Evolutionary conservation across 2,329 filamentous ascomycete species (phyloP), one percentile per base, ranked within the genome.

Genomic region (Colletotrichum noveboracense): DNA sequence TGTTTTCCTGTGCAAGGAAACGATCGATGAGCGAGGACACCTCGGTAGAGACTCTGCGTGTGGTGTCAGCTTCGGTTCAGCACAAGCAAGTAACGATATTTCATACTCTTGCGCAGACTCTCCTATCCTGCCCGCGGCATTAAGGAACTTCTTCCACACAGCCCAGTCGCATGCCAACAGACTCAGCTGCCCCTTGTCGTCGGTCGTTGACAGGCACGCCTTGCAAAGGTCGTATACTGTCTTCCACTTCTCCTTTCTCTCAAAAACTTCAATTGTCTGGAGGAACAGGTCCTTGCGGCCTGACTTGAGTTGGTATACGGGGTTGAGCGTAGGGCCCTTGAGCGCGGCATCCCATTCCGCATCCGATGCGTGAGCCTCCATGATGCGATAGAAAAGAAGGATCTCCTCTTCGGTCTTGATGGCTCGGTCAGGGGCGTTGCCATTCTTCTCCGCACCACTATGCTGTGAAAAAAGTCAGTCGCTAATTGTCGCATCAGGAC

Each of bases 371-470:
- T 89, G 87, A 6, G 83, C 83, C 34, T 86, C 84, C 1, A 89
- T 79, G 26, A 90, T 84, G 2, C 87, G 84, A 76, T 89, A 90
- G 21, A 89, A 85, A 3, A 91, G 83, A 1, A 88, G 82, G 4
- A 89, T 84, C 76, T 91, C 89, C 73, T 91, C 87, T 75, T 90
- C 89, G 0, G 85, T 85, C 52, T 84, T 83, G 34, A 90, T 82
- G 7, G 80, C 80, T 34, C 83, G 79, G 30, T 81, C 82, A 2
- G 79, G 76, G 9, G 71, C 72, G 16, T 70, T 38, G 6, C 66
- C 69, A 4, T 68, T 71, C 34, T 52, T 70, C 26, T 68, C 65
- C 16, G 66, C n/a, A 4, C 55, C 55, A 24, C 66, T 55, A 48
- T 76, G 28, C 32, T 43, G 21, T n/a, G 13, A 16, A 18, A 1